Conservation (phyloP, 805 yeast species). For the Lipomyces oligophaga region DNA sequence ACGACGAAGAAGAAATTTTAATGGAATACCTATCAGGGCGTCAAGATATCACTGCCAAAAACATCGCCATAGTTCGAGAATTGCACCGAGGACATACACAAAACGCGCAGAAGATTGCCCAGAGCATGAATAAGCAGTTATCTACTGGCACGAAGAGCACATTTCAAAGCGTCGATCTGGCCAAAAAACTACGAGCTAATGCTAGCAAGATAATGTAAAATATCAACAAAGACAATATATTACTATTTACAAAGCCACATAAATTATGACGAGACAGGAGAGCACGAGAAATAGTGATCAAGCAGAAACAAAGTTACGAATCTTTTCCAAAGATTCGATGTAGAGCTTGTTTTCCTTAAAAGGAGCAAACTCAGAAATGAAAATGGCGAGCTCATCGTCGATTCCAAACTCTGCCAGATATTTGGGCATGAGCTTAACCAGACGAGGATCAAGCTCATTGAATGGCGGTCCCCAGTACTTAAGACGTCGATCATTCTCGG, state of each 20-base stretch:
- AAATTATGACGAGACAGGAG: neutral
- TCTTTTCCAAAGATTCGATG: conserved; percentile 10
- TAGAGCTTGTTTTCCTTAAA: conserved; percentile 15
- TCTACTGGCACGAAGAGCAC: conserved; percentile 13
- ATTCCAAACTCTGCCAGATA: conserved; percentile 19
- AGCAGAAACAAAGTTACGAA: conserved; percentile 14
- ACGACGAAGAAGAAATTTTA: conserved; percentile 10
- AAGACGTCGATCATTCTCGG: conserved; percentile 5
- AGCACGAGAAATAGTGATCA: conserved; percentile 3
- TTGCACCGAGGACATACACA: conserved; percentile 13
- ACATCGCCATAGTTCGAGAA: conserved; percentile 13
- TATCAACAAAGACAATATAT: neutral
- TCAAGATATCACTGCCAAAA: conserved; percentile 12
- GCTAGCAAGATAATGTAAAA: conserved; percentile 5
- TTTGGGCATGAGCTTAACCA: conserved; percentile 10
- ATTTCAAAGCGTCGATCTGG: conserved; percentile 16
- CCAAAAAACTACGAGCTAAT: conserved; percentile 5
- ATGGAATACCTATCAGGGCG: conserved; percentile 3
- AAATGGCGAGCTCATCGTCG: conserved; percentile 9
- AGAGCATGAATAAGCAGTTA: conserved; percentile 3
- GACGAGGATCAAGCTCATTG: conserved; percentile 19
- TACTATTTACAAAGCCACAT: conserved; percentile 4
- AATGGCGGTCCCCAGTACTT: conserved; percentile 27
- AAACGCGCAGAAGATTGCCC: conserved; percentile 7
- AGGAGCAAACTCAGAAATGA: conserved; percentile 15